phyloP scores from a whole-genome alignment of 78 protist species.

The Salpingoeca rosetta region DNA sequence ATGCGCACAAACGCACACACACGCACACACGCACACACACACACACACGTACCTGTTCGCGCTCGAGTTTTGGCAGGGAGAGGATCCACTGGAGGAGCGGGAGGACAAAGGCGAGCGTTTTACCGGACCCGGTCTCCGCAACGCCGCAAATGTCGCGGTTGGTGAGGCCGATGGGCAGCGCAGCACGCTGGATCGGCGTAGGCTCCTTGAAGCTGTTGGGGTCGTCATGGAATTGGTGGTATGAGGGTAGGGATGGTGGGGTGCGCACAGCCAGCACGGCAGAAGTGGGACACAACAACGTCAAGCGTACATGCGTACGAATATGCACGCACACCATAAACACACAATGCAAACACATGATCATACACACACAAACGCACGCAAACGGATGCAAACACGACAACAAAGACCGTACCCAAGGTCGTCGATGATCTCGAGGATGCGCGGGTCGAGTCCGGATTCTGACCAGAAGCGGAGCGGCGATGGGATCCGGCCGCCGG shows the following conservation, averaged over 20 bases:
- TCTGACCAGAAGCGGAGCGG: conserved; percentile 60
- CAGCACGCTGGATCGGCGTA: conserved; percentile 70
- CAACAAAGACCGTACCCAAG: conserved; percentile 45
- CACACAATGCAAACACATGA: no score
- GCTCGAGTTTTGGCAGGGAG: conserved; percentile 40
- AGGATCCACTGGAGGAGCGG: conserved; percentile 76
- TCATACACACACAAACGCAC: no score
- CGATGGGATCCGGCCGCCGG: conserved; percentile 65
- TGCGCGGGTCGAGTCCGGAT: conserved; percentile 17
- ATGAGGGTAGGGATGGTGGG: no score
- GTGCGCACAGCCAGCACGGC: no score
- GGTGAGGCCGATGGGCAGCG: conserved; percentile 62
- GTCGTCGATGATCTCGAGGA: conserved; percentile 35
- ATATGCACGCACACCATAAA: no score
- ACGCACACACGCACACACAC: no score
- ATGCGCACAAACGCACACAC: no score
- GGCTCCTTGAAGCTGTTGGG: conserved; percentile 52
- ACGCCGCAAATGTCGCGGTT: conserved; percentile 58
- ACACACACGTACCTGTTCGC: conserved; percentile 67
- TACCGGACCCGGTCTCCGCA: conserved; percentile 90
- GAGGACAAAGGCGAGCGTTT: conserved; percentile 87
- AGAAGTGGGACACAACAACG: no score
- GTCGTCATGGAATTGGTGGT: no score
- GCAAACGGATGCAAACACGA: no score
- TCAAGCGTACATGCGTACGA: no score